These are phyloP conservation scores for Bonia amplexicaulis DNA, from an alignment of 176 grass and related monocot genomes.

Conservation along the genomic window DNA sequence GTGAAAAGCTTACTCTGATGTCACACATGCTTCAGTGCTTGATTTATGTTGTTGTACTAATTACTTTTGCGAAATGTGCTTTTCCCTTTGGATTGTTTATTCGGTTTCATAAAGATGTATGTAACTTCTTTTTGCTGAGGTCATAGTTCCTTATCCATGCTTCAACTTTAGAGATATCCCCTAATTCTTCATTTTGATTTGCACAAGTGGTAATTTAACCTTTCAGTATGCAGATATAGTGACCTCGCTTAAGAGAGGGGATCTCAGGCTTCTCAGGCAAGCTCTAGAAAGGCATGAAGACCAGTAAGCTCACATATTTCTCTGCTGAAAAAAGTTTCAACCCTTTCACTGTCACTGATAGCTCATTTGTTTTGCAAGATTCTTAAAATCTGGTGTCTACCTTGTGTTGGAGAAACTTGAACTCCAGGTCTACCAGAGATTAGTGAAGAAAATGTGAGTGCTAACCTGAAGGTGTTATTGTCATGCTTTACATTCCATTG, in stretches of 20 bases:
- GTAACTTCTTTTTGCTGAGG: background rate
- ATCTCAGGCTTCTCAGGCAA: slow-evolving; percentile 80
- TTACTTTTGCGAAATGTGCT: slow-evolving; percentile 16
- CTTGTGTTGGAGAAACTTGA: slow-evolving; percentile 97
- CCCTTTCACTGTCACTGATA: background rate
- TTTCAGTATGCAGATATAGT: slow-evolving; percentile 87
- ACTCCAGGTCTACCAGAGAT: slow-evolving; percentile 87
- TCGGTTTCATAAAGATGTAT: background rate
- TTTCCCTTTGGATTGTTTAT: background rate
- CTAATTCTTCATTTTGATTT: slow-evolving; percentile 2
- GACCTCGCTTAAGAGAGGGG: slow-evolving; percentile 70
- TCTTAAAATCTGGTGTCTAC: slow-evolving; percentile 92
- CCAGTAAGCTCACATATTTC: slow-evolving; percentile 46
- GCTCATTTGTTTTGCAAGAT: slow-evolving; percentile 47
- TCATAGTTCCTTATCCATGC: background rate
- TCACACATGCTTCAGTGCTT: background rate
- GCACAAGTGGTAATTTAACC: slow-evolving; percentile 45
- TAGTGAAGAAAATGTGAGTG: slow-evolving; percentile 96
- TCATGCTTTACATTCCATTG: background rate
- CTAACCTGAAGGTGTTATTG: background rate
- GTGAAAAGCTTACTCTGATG: background rate
- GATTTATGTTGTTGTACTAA: background rate
- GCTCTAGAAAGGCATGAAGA: slow-evolving; percentile 80
- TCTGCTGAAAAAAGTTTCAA: background rate
- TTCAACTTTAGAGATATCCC: background rate